phyloP scores from a whole-genome alignment of 1,139 yeast genomes.

The Pneumocystis oryctolagi region DNA sequence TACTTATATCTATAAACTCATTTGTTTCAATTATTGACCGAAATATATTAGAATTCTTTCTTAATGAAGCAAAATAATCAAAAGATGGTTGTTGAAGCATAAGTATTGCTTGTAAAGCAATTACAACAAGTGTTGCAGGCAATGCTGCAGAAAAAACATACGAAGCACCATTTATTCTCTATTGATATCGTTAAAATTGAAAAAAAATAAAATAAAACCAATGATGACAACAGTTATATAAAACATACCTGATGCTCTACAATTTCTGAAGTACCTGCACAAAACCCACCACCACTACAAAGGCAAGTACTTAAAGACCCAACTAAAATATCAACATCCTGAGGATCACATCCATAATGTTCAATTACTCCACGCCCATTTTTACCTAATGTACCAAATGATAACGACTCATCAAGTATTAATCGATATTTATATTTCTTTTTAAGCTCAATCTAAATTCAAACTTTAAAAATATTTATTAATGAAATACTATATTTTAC shows the following conservation, averaged over 20 bases:
- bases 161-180: constrained; percentile 69
- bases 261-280: constrained; percentile 74
- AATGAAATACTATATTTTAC: constrained; percentile 21
- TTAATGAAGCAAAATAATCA: constrained; percentile 23
- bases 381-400: constrained; percentile 72
- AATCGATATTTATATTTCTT: constrained; percentile 70
- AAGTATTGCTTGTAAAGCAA: constrained; percentile 47
- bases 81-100: constrained; percentile 22
- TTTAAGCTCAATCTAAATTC: constrained; percentile 39
- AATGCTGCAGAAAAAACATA: constrained; percentile 89
- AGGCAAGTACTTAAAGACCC: constrained; percentile 75
- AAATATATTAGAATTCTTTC: constrained; percentile 26
- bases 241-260: constrained; percentile 52
- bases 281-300: constrained; percentile 91
- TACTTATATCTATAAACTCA: constrained; percentile 34
- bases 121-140: constrained; percentile 79
- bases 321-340: constrained; percentile 64
- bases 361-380: constrained; percentile 81
- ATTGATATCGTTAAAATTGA: background rate
- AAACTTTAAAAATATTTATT: background rate
- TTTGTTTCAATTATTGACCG: constrained; percentile 24
- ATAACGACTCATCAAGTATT: constrained; percentile 71
- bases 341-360: constrained; percentile 43
- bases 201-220: background rate
- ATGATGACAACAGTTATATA: background rate